Conservation (phyloP, 2,329 filamentous ascomycete genomes). For the Dactylellina haptotyla region DNA sequence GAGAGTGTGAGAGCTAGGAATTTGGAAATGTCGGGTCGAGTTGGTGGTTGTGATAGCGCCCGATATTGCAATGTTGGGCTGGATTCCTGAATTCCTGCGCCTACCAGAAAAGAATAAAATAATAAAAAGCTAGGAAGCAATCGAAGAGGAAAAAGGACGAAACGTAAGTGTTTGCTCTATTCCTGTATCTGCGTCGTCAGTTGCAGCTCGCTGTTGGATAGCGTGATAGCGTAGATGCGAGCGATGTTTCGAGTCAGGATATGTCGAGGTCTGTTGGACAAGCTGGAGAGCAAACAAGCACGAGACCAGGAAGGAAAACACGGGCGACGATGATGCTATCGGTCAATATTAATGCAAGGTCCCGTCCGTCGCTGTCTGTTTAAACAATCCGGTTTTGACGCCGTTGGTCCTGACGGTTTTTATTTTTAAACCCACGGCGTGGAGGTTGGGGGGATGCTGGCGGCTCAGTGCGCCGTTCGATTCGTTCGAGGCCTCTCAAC, state of each 20-base stretch:
- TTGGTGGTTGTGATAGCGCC: too few species aligned
- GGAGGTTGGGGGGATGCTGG: slow-evolving; percentile 22
- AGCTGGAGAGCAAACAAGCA: slow-evolving; percentile 17
- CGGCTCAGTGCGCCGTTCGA: slow-evolving; percentile 51
- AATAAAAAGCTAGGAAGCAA: not conserved
- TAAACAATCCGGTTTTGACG: slow-evolving; percentile 17
- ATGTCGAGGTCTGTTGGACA: not conserved
- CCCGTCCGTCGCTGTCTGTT: slow-evolving; percentile 8
- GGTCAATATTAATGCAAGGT: slow-evolving; percentile 8
- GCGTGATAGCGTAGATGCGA: not conserved
- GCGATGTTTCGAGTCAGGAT: not conserved
- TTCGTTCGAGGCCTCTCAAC: slow-evolving; percentile 36
- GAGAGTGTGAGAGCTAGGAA: slow-evolving; percentile 3
- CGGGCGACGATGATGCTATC: slow-evolving; percentile 3
- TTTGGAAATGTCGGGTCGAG: slow-evolving; percentile 35
- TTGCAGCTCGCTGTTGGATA: not conserved
- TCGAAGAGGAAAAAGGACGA: not conserved
- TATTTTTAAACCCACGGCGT: slow-evolving; percentile 18
- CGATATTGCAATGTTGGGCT: too few species aligned
- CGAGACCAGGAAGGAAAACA: slow-evolving; percentile 11
- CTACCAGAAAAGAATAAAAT: not conserved
- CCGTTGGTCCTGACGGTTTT: slow-evolving; percentile 13
- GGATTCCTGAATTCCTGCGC: not conserved
- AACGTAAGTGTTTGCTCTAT: not conserved
- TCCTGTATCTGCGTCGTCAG: not conserved